These are phyloP conservation scores for Sphagnum tenellum DNA, from an alignment of 225 moss, liverwort and hornwort species.

Conservation along the genomic window DNA sequence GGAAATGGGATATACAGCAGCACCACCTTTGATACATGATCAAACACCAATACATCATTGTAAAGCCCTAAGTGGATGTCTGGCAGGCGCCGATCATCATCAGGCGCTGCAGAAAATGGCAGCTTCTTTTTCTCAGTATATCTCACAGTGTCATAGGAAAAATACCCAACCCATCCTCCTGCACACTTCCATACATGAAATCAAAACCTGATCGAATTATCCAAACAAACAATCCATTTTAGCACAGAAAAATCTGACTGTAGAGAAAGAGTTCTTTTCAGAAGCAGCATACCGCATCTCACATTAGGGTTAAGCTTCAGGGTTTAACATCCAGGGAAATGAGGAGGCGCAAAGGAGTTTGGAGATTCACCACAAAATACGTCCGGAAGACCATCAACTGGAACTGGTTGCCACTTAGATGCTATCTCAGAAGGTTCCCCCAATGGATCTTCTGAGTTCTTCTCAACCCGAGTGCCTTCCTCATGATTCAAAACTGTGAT, in stretches of 20 bases:
- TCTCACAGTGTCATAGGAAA: slow-evolving; percentile 54
- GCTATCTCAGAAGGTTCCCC: slow-evolving; percentile 3
- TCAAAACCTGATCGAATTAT: too few species aligned
- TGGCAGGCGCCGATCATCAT: slow-evolving; percentile 40
- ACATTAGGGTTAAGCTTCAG: too few species aligned
- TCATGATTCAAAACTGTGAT: slow-evolving; percentile 6
- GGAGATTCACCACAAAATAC: slow-evolving; percentile 8
- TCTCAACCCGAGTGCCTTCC: background rate
- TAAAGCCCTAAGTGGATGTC: slow-evolving; percentile 45
- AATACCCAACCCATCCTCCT: slow-evolving; percentile 49
- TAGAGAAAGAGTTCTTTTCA: too few species aligned
- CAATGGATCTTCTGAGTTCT: slow-evolving; percentile 7
- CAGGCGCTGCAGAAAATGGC: slow-evolving; percentile 29
- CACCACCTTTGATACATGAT: slow-evolving; percentile 43
- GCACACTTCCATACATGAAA: too few species aligned
- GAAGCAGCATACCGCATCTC: too few species aligned
- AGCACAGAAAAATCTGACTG: too few species aligned
- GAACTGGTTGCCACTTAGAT: slow-evolving; percentile 1
- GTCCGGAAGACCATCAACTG: slow-evolving; percentile 4
- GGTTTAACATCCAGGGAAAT: too few species aligned
- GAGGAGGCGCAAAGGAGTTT: too few species aligned
- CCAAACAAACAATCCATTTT: too few species aligned
- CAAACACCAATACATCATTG: slow-evolving; percentile 35
- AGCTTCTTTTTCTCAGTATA: slow-evolving; percentile 42
- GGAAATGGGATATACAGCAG: too few species aligned